Evolutionary conservation across 768 basidiomycete genomes (phyloP).

Genomic region (Ramaria rubella): DNA sequence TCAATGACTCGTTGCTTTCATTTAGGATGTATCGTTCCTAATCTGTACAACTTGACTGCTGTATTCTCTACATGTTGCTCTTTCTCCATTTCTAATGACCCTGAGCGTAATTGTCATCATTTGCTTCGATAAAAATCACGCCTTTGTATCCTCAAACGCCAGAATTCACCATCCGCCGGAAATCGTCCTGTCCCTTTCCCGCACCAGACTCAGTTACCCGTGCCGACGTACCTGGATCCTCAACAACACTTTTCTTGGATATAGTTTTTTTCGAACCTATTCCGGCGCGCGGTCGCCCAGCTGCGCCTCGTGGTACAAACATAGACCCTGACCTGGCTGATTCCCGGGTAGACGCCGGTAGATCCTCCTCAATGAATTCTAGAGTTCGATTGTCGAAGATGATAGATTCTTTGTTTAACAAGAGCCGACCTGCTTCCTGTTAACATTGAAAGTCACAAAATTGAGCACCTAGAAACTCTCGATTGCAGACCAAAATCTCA

Average conservation of each 20-base stretch:
- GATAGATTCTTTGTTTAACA: constrained; percentile 67
- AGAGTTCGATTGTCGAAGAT: constrained; percentile 59
- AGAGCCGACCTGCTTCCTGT: constrained; percentile 78
- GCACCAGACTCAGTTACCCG: not conserved
- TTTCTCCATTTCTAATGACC: too few species aligned
- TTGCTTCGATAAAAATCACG: too few species aligned
- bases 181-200: constrained; percentile 8
- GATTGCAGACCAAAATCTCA: constrained; percentile 21
- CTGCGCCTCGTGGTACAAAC: constrained; percentile 64
- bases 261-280: constrained; percentile 34
- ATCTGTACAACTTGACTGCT: not conserved
- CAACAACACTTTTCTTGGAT: not conserved
- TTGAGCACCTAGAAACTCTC: not conserved
- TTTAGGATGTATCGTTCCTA: not conserved
- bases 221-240: not conserved
- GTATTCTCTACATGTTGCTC: not conserved
- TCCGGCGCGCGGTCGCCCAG: constrained; percentile 64
- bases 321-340: constrained; percentile 38
- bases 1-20: not conserved
- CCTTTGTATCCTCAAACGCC: not conserved
- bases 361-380: constrained; percentile 49
- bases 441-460: not conserved
- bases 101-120: too few species aligned
- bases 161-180: constrained; percentile 8
- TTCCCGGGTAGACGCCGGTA: constrained; percentile 25